Conservation (phyloP, 1,284 basidiomycete species). For the Anthracocystis setariae region DNA sequence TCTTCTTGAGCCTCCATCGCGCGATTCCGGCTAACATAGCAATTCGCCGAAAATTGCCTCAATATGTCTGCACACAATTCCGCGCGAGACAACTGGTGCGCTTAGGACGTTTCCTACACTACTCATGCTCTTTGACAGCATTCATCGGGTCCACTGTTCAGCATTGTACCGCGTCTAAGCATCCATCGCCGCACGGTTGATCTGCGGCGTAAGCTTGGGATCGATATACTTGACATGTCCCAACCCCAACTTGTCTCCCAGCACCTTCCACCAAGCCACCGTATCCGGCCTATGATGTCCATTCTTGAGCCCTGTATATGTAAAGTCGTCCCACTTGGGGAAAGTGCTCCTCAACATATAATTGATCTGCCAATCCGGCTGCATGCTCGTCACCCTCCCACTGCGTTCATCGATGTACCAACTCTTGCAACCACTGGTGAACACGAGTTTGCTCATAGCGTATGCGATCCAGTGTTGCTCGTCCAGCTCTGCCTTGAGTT, state of each 20-base stretch:
- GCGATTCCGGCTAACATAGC: no score
- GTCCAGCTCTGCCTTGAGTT: conserved; percentile 57
- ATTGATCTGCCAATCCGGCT: conserved; percentile 63
- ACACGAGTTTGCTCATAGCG: conserved; percentile 56
- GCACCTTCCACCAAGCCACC: conserved; percentile 48
- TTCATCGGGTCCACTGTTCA: no score
- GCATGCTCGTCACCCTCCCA: conserved; percentile 57
- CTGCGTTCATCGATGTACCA: conserved; percentile 62
- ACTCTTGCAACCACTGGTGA: conserved; percentile 50
- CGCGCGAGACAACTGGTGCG: no score
- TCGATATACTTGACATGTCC: conserved; percentile 50
- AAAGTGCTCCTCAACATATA: conserved; percentile 48
- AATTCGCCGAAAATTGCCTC: no score
- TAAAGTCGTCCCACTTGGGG: conserved; percentile 58
- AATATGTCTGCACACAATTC: no score
- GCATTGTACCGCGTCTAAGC: conserved; percentile 33
- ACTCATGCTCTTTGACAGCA: no score
- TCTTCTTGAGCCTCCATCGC: no score
- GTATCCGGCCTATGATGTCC: conserved; percentile 20
- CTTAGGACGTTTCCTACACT: no score
- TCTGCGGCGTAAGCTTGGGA: conserved; percentile 52
- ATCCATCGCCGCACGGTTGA: conserved; percentile 50
- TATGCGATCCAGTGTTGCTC: conserved; percentile 64
- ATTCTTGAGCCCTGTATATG: conserved; percentile 45
- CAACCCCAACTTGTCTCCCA: conserved; percentile 49